Evolutionary conservation across 2,329 filamentous ascomycete genomes (phyloP).

Genomic region (Hirsutella rhossiliensis): DNA sequence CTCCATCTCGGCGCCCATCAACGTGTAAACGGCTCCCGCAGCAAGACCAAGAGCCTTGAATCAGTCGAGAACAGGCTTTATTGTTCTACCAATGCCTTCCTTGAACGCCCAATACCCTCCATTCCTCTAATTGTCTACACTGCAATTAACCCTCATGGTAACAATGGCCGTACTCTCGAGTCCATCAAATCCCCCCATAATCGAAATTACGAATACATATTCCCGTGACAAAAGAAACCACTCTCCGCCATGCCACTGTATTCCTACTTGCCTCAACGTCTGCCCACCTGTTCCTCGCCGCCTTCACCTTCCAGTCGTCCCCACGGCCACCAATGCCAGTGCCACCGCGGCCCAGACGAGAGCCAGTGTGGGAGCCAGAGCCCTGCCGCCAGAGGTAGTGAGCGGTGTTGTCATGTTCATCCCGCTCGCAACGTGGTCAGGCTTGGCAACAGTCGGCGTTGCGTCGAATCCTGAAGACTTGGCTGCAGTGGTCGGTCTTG

Average conservation of each 20-base stretch:
- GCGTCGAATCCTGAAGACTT: too few relatives aligned
- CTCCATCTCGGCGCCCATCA: too few relatives aligned
- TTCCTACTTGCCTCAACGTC: too few relatives aligned
- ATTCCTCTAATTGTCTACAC: conserved; percentile 8
- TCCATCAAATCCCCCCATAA: conserved; percentile 7
- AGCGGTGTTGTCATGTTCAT: too few relatives aligned
- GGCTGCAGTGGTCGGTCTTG: too few relatives aligned
- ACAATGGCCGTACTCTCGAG: conserved; percentile 6
- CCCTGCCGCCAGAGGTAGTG: too few relatives aligned
- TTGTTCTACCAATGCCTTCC: neutral
- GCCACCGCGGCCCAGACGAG: neutral
- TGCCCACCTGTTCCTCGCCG: neutral
- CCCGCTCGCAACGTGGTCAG: too few relatives aligned
- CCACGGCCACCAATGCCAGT: neutral
- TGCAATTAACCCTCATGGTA: conserved; percentile 7
- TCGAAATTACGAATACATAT: conserved; percentile 7
- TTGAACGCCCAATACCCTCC: neutral
- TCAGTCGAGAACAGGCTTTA: too few relatives aligned
- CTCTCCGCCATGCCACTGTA: neutral
- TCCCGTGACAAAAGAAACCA: conserved; percentile 3
- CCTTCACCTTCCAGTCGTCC: neutral
- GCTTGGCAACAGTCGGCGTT: too few relatives aligned
- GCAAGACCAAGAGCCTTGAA: too few relatives aligned
- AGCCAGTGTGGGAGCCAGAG: neutral
- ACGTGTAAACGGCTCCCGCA: too few relatives aligned